Evolutionary conservation across 2,329 filamentous ascomycete species (phyloP).

Genomic region (Malbranchea cinnamomea): DNA sequence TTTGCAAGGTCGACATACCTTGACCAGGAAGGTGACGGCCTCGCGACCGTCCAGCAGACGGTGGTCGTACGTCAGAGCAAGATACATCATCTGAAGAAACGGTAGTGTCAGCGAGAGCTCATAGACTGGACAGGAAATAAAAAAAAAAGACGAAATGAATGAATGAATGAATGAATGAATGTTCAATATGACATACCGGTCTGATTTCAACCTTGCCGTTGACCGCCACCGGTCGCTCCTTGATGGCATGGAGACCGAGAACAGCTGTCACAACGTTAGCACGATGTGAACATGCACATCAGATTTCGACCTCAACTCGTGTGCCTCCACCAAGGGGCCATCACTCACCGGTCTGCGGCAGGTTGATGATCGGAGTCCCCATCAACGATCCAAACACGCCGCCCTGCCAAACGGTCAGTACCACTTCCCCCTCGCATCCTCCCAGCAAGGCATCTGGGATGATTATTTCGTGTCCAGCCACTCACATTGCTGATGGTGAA

Average conservation of each 20-base stretch:
- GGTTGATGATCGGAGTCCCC: slow-evolving; percentile 97
- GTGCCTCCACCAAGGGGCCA: background rate
- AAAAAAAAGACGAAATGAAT: too few species aligned
- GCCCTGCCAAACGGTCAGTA: too few species aligned
- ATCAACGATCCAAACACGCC: slow-evolving; percentile 95
- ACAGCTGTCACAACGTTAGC: slow-evolving; percentile 40
- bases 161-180: background rate
- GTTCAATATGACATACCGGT: slow-evolving; percentile 38
- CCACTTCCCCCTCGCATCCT: too few species aligned
- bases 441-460: slow-evolving; percentile 9
- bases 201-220: slow-evolving; percentile 91
- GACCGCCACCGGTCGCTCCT: slow-evolving; percentile 76
- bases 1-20: slow-evolving; percentile 38
- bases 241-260: slow-evolving; percentile 87
- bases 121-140: background rate
- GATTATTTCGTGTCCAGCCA: too few species aligned
- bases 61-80: slow-evolving; percentile 95
- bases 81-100: slow-evolving; percentile 71
- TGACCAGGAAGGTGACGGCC: slow-evolving; percentile 89
- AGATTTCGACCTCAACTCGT: background rate
- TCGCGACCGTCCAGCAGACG: slow-evolving; percentile 88
- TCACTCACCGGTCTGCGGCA: slow-evolving; percentile 59
- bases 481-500: slow-evolving; percentile 88
- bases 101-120: background rate
- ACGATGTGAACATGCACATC: slow-evolving; percentile 7